Conservation (phyloP, 805 yeast genomes). For the Lachancea lanzarotensis region DNA sequence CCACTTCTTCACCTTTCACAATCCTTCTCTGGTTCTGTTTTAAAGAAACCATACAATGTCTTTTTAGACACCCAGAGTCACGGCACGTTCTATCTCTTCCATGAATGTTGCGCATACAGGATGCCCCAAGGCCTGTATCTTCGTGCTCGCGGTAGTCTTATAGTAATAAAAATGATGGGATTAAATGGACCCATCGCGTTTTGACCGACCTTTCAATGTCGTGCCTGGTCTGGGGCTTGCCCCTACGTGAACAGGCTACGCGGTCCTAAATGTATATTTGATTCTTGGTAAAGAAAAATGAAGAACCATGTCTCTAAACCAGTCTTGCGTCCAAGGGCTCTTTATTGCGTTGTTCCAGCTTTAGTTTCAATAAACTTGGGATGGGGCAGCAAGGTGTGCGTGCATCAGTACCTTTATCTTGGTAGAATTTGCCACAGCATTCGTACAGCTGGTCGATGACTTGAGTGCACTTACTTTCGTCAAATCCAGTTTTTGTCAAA, state of each 20-base stretch:
- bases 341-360: conserved; percentile 55
- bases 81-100: conserved; percentile 32
- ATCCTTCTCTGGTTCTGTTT: not conserved
- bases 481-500: conserved; percentile 50
- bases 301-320: no score
- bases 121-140: conserved; percentile 25
- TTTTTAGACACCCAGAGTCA: conserved; percentile 67
- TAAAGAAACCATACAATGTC: conserved; percentile 35
- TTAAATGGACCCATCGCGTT: conserved; percentile 41
- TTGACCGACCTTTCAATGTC: conserved; percentile 48
- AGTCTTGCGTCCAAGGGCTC: conserved; percentile 53
- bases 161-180: conserved; percentile 42
- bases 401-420: conserved; percentile 50
- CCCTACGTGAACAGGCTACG: conserved; percentile 43
- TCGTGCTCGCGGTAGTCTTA: conserved; percentile 96
- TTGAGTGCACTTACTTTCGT: conserved; percentile 68
- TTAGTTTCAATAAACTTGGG: conserved; percentile 53
- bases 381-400: conserved; percentile 74
- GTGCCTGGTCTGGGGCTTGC: conserved; percentile 27
- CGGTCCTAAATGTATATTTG: conserved; percentile 68
- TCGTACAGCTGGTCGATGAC: conserved; percentile 63
- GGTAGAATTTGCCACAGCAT: conserved; percentile 68
- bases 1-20: not conserved
- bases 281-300: not conserved
- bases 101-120: conserved; percentile 12